Conservation (phyloP, 2,329 filamentous ascomycete genomes). For the Eutypa lata region DNA sequence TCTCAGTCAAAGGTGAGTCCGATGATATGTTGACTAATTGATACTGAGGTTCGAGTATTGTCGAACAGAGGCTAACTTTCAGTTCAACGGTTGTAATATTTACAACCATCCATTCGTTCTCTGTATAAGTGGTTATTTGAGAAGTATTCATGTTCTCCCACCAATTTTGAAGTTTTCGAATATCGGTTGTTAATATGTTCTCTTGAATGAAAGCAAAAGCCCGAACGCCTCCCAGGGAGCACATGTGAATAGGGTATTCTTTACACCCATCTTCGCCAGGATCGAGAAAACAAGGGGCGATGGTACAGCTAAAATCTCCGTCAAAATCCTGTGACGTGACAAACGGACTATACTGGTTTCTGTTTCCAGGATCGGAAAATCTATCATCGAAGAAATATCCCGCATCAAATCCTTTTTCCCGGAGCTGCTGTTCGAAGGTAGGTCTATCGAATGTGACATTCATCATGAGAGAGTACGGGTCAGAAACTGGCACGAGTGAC, state of each 20-base stretch:
- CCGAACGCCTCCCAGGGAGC: constrained; percentile 3
- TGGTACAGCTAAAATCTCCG: not conserved
- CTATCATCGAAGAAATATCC: not conserved
- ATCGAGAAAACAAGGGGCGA: not conserved
- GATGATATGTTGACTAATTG: constrained; percentile 1
- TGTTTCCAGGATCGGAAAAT: not conserved
- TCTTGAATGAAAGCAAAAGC: constrained; percentile 3
- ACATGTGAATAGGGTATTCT: not conserved
- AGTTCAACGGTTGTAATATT: not conserved
- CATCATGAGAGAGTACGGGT: not conserved
- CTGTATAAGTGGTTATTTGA: not conserved
- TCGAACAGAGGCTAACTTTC: constrained; percentile 1
- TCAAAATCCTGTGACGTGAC: not conserved
- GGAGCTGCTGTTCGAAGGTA: not conserved
- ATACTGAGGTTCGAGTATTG: constrained; percentile 1
- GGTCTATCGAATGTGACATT: not conserved
- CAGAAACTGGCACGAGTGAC: not conserved
- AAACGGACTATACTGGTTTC: not conserved
- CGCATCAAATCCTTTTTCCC: not conserved
- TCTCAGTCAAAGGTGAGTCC: constrained; percentile 1
- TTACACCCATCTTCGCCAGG: not conserved
- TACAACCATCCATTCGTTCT: not conserved
- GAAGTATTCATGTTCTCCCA: not conserved
- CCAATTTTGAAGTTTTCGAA: no score
- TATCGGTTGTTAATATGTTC: no score